phyloP scores from a whole-genome alignment of 1,139 yeast genomes.

The Saccharomyces hybrid region DNA sequence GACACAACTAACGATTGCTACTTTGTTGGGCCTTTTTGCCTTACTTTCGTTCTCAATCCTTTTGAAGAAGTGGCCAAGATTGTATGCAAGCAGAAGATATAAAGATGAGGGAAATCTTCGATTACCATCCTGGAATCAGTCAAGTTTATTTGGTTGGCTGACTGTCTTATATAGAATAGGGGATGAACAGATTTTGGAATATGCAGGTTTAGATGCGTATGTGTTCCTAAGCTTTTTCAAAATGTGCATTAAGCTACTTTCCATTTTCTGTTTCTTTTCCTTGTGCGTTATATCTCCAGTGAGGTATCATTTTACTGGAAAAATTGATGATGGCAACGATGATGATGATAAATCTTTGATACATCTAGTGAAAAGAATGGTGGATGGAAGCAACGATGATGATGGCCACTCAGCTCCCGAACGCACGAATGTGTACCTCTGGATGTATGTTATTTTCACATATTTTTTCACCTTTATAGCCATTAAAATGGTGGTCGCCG shows the following conservation, averaged over 20 bases:
- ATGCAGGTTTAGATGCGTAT: conserved; percentile 90
- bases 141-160: conserved; percentile 72
- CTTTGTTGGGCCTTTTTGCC: conserved; percentile 56
- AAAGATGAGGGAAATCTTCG: conserved; percentile 30
- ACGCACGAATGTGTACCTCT: conserved; percentile 35
- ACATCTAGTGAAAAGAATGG: not conserved
- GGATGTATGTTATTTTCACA: conserved; percentile 84
- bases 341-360: conserved; percentile 7
- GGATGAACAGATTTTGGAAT: conserved; percentile 73
- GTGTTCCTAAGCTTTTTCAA: conserved; percentile 72
- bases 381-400: conserved; percentile 10
- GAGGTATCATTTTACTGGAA: conserved; percentile 60
- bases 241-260: conserved; percentile 56
- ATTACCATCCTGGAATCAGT: conserved; percentile 40
- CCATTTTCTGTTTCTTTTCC: conserved; percentile 49
- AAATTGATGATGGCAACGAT: conserved; percentile 41
- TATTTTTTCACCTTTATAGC: conserved; percentile 73
- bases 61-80: conserved; percentile 58
- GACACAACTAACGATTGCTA: conserved; percentile 54
- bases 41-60: conserved; percentile 56
- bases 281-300: conserved; percentile 58
- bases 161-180: conserved; percentile 53
- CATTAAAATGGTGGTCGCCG: conserved; percentile 52
- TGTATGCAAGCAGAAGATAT: conserved; percentile 53
- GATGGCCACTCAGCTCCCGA: conserved; percentile 24